Evolutionary conservation across 192 early-diverging fungal species (phyloP).

Genomic region (Fimicolochytrium jonesii): DNA sequence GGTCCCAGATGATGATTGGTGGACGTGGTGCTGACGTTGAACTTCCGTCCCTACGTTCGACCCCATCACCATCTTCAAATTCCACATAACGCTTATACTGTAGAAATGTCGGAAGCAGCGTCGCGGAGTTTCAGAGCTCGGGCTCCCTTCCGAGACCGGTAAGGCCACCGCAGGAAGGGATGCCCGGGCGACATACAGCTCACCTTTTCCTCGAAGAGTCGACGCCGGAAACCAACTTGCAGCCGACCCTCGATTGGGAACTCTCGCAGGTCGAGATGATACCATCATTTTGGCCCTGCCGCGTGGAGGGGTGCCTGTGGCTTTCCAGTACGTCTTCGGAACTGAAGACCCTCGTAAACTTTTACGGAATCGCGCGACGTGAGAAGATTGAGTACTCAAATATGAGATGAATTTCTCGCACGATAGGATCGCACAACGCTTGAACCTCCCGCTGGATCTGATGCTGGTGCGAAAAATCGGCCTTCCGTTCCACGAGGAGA

Average conservation of each 20-base stretch:
- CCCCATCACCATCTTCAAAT: too few species aligned
- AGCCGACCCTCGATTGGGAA: background rate
- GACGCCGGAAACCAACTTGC: constrained; percentile 26
- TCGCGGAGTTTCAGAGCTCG: too few species aligned
- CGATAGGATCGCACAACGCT: constrained; percentile 16
- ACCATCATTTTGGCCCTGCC: constrained; percentile 36
- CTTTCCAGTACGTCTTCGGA: constrained; percentile 12
- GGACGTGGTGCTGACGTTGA: too few species aligned
- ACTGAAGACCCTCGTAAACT: background rate
- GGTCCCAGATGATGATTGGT: too few species aligned
- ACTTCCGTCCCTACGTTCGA: too few species aligned
- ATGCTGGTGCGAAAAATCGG: constrained; percentile 41
- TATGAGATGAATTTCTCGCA: background rate
- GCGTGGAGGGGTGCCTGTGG: constrained; percentile 41
- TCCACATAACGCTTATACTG: too few species aligned
- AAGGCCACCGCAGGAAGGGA: too few species aligned
- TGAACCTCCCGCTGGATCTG: constrained; percentile 32
- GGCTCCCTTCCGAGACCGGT: too few species aligned
- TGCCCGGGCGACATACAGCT: too few species aligned
- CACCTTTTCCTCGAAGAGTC: too few species aligned
- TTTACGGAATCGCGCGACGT: background rate
- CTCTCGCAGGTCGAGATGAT: background rate
- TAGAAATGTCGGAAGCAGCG: too few species aligned
- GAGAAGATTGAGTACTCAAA: background rate
- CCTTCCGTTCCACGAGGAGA: constrained; percentile 27